phyloP scores from a whole-genome alignment of 495 filamentous ascomycete genomes.

The Neurospora sp. region DNA sequence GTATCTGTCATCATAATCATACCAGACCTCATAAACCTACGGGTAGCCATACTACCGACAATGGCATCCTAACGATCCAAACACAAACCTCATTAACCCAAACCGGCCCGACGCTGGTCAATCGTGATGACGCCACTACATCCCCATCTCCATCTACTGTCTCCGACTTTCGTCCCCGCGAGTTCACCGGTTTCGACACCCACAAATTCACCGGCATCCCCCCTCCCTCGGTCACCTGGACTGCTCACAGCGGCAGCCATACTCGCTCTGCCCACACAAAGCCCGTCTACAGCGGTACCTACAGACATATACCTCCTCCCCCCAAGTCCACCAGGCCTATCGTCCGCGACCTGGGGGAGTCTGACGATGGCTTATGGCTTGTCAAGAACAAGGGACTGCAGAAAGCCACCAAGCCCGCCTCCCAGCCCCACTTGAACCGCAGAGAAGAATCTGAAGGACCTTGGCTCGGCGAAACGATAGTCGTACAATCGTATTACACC shows the following conservation, averaged over 20 bases:
- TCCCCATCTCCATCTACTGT: background rate
- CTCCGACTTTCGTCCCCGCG: background rate
- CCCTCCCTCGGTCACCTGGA: background rate
- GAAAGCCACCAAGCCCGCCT: background rate
- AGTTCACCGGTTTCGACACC: background rate
- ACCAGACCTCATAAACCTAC: background rate
- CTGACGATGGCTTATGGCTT: background rate
- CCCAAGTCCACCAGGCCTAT: background rate
- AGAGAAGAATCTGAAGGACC: background rate
- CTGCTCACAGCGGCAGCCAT: background rate
- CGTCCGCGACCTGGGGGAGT: background rate
- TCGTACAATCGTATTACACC: background rate
- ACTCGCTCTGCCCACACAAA: background rate
- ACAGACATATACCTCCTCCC: background rate
- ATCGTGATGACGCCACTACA: background rate
- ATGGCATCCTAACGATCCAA: background rate
- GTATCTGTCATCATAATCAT: background rate
- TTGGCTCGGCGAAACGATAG: background rate
- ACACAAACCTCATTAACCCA: background rate
- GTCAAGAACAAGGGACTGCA: rapidly evolving
- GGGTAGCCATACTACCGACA: background rate
- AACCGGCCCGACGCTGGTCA: background rate
- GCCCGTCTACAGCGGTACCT: background rate
- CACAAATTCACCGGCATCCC: background rate
- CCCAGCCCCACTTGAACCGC: background rate